These are phyloP conservation scores for Aspergillus sergii DNA, from an alignment of 2,329 filamentous ascomycete genomes.

Conservation along the genomic window DNA sequence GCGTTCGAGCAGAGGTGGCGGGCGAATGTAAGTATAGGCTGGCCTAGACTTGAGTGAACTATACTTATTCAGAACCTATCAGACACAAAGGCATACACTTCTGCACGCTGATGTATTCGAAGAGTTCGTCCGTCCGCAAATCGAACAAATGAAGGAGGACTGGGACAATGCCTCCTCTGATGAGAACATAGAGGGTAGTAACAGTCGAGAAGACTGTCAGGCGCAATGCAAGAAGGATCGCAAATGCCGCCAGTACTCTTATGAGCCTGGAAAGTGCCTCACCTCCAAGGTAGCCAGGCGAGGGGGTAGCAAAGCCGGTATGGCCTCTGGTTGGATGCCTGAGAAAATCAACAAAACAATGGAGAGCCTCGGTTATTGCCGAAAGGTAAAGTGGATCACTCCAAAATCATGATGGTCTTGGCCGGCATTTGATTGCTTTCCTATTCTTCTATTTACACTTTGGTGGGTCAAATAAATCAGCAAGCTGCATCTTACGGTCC, in stretches of 20 bases:
- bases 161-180: slow-evolving; percentile 4
- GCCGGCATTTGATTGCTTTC: too few species aligned
- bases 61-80: not conserved
- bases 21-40: not conserved
- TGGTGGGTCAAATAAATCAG: too few species aligned
- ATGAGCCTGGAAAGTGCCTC: not conserved
- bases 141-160: not conserved
- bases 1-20: not conserved
- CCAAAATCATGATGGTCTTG: not conserved
- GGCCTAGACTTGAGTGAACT: not conserved
- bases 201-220: not conserved
- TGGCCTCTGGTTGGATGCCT: not conserved
- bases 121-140: not conserved
- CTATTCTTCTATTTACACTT: too few species aligned
- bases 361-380: not conserved
- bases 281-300: slow-evolving; percentile 1
- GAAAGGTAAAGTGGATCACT: not conserved
- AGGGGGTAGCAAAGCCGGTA: not conserved
- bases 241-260: slow-evolving; percentile 2
- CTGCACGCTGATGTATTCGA: slow-evolving; percentile 1
- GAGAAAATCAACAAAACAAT: not conserved
- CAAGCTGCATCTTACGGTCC: not conserved
- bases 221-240: not conserved
- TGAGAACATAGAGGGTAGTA: not conserved
- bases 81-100: not conserved